Conservation (phyloP, 441 rosid genomes). For the Rhodomyrtus psidioides region DNA sequence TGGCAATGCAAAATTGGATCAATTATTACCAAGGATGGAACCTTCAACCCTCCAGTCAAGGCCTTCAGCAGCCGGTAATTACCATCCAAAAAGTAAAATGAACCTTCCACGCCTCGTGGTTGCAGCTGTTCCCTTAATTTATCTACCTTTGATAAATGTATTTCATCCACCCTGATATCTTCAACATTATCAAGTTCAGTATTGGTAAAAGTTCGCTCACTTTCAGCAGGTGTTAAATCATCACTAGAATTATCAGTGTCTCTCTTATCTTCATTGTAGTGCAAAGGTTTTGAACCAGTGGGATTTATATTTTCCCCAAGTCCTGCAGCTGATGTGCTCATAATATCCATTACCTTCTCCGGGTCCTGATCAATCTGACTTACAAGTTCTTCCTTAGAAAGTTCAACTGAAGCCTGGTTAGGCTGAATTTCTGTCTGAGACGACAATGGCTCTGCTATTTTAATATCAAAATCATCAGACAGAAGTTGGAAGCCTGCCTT, state of each 20-base stretch:
- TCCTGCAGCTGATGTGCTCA: constrained; percentile 18
- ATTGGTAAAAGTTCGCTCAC: constrained; percentile 21
- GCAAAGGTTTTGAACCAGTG: constrained; percentile 8
- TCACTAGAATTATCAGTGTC: constrained; percentile 16
- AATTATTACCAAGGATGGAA: constrained; percentile 72
- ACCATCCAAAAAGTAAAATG: constrained; percentile 77
- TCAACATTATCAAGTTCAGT: constrained; percentile 18
- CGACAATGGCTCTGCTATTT: constrained; percentile 28
- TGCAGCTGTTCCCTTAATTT: constrained; percentile 26
- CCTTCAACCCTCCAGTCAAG: constrained; percentile 61
- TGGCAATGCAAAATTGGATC: constrained; percentile 67
- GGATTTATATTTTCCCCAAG: constrained; percentile 17
- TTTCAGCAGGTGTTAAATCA: constrained; percentile 18
- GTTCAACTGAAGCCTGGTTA: constrained; percentile 22
- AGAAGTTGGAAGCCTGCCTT: constrained; percentile 80
- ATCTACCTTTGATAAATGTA: constrained; percentile 16
- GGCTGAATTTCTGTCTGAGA: constrained; percentile 34
- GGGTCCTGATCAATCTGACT: constrained; percentile 18
- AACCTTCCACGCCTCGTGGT: constrained; percentile 39
- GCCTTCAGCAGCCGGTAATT: constrained; percentile 52
- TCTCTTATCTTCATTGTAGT: constrained; percentile 23
- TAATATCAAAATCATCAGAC: constrained; percentile 62
- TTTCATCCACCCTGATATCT: constrained; percentile 21
- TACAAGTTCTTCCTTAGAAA: constrained; percentile 26
- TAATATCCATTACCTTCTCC: constrained; percentile 14